Evolutionary conservation across 2,329 filamentous ascomycete genomes (phyloP).

Genomic region (Neonectria punicea): DNA sequence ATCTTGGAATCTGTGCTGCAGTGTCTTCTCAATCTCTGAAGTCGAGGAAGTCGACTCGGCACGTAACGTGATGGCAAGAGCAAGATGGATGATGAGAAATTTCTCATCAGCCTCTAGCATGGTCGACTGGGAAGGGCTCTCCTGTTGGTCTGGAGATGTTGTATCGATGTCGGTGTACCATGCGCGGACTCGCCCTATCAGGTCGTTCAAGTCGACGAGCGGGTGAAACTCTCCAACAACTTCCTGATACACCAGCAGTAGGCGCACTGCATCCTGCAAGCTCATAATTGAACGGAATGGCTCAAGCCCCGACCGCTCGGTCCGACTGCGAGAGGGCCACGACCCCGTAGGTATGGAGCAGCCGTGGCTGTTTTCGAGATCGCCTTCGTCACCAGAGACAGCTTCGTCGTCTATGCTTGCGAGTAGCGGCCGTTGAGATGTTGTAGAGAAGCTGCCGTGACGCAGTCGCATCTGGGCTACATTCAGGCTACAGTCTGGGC

Average conservation of each 20-base stretch:
- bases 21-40: not conserved
- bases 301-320: too few species aligned
- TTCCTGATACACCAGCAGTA: conserved; percentile 1
- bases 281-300: conserved; percentile 2
- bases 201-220: not conserved
- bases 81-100: conserved; percentile 2
- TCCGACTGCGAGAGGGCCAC: not conserved
- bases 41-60: conserved; percentile 1
- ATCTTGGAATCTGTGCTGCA: conserved; percentile 7
- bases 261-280: not conserved
- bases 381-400: not conserved
- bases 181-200: not conserved
- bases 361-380: not conserved
- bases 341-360: not conserved
- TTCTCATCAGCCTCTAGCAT: too few species aligned
- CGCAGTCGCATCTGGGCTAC: conserved; percentile 36
- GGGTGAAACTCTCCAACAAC: conserved; percentile 5
- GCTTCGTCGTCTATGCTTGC: conserved; percentile 4
- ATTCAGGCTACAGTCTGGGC: conserved; percentile 42
- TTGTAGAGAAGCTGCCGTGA: conserved; percentile 11
- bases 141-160: too few species aligned
- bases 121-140: too few species aligned
- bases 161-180: too few species aligned
- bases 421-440: too few species aligned
- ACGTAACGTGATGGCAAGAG: not conserved